phyloP scores from a whole-genome alignment of 306 rosid species.

The Fragaria nilgerrensis region DNA sequence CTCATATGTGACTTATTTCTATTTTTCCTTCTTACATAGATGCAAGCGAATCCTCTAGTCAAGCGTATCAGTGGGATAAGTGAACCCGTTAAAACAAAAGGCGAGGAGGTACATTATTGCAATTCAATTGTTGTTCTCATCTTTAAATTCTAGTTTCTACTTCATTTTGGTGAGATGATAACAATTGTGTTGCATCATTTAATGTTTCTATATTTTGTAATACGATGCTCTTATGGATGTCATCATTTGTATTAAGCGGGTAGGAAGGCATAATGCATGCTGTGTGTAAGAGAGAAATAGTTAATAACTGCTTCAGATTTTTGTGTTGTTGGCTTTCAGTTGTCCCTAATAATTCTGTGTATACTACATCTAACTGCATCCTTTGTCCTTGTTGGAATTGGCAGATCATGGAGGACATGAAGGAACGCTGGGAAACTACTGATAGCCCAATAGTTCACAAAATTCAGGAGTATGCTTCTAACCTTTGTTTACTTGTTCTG shows the following conservation, averaged over 20 bases:
- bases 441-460: slow-evolving; percentile 75
- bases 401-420: slow-evolving; percentile 83
- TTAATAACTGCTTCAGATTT: neutral
- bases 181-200: neutral
- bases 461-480: slow-evolving; percentile 74
- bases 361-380: slow-evolving; percentile 9
- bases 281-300: neutral
- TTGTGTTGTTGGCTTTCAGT: neutral
- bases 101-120: slow-evolving; percentile 69
- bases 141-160: neutral
- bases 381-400: slow-evolving; percentile 36
- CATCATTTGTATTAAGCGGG: neutral
- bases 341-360: neutral
- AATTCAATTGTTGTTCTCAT: slow-evolving; percentile 18
- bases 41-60: slow-evolving; percentile 55
- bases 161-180: neutral
- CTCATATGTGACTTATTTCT: neutral
- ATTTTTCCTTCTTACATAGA: slow-evolving; percentile 38
- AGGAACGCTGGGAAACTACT: slow-evolving; percentile 74
- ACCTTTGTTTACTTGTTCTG: slow-evolving; percentile 1
- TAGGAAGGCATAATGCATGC: neutral
- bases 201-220: neutral
- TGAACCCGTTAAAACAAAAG: slow-evolving; percentile 69
- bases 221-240: neutral
- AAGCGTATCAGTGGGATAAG: slow-evolving; percentile 49